phyloP scores from a whole-genome alignment of 2,329 filamentous ascomycete genomes.

The Zymoseptoria tritici region DNA sequence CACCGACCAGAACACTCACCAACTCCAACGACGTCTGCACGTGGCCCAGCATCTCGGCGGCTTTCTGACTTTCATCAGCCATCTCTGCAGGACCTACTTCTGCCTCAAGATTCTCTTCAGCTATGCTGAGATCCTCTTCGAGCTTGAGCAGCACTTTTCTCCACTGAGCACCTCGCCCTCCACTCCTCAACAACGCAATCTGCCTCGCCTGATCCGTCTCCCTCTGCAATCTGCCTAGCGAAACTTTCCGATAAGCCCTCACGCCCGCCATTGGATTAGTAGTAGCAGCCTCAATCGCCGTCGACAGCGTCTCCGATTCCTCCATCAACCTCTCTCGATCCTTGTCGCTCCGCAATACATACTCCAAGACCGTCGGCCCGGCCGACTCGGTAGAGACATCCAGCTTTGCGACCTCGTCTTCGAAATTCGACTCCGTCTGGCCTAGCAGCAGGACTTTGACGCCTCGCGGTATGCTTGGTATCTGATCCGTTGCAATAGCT shows the following conservation, averaged over 20 bases:
- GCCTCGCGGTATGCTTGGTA: slow-evolving; percentile 64
- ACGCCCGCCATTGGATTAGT: slow-evolving; percentile 9
- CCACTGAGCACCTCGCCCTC: slow-evolving; percentile 65
- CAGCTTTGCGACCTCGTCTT: slow-evolving; percentile 8
- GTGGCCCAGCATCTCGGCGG: slow-evolving; percentile 60
- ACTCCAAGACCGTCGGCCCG: slow-evolving; percentile 16
- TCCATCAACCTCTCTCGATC: slow-evolving; percentile 13
- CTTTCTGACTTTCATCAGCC: slow-evolving; percentile 60
- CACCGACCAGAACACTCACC: slow-evolving; percentile 26
- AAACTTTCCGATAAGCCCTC: slow-evolving; percentile 11
- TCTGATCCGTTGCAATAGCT: slow-evolving; percentile 69
- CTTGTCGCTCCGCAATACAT: slow-evolving; percentile 18
- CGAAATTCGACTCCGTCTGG: slow-evolving; percentile 47
- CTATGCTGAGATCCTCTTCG: slow-evolving; percentile 56
- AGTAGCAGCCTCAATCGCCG: slow-evolving; percentile 9
- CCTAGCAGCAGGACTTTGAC: slow-evolving; percentile 62
- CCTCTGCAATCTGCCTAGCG: slow-evolving; percentile 13
- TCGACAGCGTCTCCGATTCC: slow-evolving; percentile 12
- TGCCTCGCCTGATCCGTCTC: slow-evolving; percentile 30
- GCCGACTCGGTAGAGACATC: slow-evolving; percentile 1
- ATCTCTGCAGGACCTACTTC: slow-evolving; percentile 47
- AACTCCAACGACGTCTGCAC: slow-evolving; percentile 62
- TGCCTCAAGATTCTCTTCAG: slow-evolving; percentile 32
- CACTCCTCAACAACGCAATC: slow-evolving; percentile 65
- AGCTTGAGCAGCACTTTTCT: slow-evolving; percentile 64